phyloP scores from a whole-genome alignment of 306 rosid genomes.

The Vachellia collinsii region DNA sequence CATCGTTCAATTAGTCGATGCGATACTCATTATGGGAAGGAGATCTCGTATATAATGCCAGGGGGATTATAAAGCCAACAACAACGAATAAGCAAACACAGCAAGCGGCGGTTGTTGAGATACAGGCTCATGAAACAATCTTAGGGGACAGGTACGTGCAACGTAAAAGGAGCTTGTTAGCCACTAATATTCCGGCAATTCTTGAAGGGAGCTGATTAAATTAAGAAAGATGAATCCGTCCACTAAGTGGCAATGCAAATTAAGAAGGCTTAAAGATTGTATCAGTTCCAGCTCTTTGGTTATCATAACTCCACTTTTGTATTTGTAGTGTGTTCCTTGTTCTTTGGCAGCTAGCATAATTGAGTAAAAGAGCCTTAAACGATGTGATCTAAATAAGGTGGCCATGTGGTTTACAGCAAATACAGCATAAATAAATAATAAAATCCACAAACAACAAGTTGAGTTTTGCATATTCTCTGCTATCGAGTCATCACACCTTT shows the following conservation, averaged over 20 bases:
- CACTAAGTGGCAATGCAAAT: conserved; percentile 29
- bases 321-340: conserved; percentile 4
- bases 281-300: not conserved
- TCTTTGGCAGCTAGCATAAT: not conserved
- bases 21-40: not conserved
- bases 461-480: not conserved
- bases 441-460: not conserved
- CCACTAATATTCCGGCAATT: not conserved
- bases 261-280: conserved; percentile 10
- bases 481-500: not conserved
- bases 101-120: not conserved
- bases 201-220: not conserved
- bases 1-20: no score
- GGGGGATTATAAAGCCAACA: not conserved
- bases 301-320: not conserved
- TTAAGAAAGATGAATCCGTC: not conserved
- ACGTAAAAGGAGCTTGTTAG: not conserved
- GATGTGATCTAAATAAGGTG: not conserved
- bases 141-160: not conserved
- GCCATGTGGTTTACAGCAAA: conserved; percentile 35
- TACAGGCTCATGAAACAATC: not conserved
- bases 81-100: not conserved
- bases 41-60: not conserved
- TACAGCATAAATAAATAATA: not conserved
- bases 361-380: not conserved